Evolutionary conservation across 352 stramenopile species (phyloP), one percentile per base, ranked within the genome.

Genomic region (Phytopythium oedochilum): DNA sequence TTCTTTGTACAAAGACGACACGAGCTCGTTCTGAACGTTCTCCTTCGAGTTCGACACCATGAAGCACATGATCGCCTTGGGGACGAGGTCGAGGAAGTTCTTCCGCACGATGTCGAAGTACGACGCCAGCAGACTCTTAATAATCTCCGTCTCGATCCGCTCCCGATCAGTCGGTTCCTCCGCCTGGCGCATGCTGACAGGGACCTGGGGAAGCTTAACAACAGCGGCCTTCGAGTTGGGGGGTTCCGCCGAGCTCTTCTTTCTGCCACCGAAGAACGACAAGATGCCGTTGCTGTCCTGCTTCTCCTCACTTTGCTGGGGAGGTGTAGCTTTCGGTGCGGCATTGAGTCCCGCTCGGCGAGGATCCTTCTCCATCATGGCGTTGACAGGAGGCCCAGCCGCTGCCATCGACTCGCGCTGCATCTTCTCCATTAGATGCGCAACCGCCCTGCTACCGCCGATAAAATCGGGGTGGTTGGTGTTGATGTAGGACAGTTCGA

Each of bases 391-490:
- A 42, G 49, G 54, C n/a, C 64, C 60, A 18, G 68, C 59, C 3
- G 66, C 68, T n/a, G 65, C 71, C 65, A 86, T 73, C 31, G 75
- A 88, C 53, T 94, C 77, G 66, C 97, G 71, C 74, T 97, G 83
- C 57, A 97, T 88, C 62, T 95, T 97, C 63, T 98, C 88, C 92
- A 98, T 98, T 23, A 99, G 66, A 57, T 96, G 81, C 17, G 94
- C 91, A 22, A 99, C 96, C 28, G 96, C 96, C 14, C 87, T 77
- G 59, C 89, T 98, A 38, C 96, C 97, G 48, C 96, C 97, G 56
- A 99, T 98, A 54, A 99, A 99, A 66, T 99, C 97, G 9, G 97
- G 97, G 77, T 99, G 98, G 68, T 97, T 98, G 22, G 97, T 99
- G 80, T 99, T 99, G 61, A 99, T 97, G 72, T 99, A 99, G 9